phyloP scores from a whole-genome alignment of 106 monocot genomes.

The Dendrobium chrysotoxum region DNA sequence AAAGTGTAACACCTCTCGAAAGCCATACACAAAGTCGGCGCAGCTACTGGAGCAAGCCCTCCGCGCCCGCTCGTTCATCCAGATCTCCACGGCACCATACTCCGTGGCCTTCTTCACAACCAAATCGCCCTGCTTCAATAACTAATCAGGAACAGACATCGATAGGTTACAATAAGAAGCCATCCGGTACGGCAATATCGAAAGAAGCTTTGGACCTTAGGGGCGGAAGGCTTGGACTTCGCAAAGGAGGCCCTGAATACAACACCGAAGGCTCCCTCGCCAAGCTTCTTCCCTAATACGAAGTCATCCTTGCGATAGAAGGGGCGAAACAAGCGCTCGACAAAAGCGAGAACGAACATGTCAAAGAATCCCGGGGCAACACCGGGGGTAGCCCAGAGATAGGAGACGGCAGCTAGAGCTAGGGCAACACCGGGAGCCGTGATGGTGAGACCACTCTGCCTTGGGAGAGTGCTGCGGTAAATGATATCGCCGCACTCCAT shows the following conservation, averaged over 20 bases:
- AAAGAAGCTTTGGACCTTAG: conserved; percentile 19
- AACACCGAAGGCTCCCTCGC: conserved; percentile 90
- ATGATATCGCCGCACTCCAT: conserved; percentile 98
- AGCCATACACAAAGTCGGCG: conserved; percentile 90
- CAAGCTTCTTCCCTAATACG: conserved; percentile 72
- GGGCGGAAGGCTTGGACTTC: conserved; percentile 23
- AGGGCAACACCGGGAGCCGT: conserved; percentile 82
- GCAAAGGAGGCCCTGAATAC: conserved; percentile 65
- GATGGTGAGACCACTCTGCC: conserved; percentile 52
- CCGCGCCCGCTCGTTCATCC: conserved; percentile 94
- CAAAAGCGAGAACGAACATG: conserved; percentile 91
- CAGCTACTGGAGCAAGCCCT: conserved; percentile 84
- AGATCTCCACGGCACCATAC: conserved; percentile 96
- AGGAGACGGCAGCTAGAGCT: conserved; percentile 60
- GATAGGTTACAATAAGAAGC: not conserved
- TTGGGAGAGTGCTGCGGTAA: conserved; percentile 90
- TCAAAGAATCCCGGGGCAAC: conserved; percentile 95
- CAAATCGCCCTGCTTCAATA: conserved; percentile 56
- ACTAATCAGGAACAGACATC: not conserved
- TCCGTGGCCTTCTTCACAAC: conserved; percentile 93
- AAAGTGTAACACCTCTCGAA: conserved; percentile 58
- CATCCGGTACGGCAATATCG: not conserved
- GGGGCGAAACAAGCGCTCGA: conserved; percentile 62
- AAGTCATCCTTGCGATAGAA: conserved; percentile 88
- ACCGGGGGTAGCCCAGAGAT: conserved; percentile 95